Evolutionary conservation across 2,329 filamentous ascomycete species (phyloP).

Genomic region (Fusarium phyllophilum): DNA sequence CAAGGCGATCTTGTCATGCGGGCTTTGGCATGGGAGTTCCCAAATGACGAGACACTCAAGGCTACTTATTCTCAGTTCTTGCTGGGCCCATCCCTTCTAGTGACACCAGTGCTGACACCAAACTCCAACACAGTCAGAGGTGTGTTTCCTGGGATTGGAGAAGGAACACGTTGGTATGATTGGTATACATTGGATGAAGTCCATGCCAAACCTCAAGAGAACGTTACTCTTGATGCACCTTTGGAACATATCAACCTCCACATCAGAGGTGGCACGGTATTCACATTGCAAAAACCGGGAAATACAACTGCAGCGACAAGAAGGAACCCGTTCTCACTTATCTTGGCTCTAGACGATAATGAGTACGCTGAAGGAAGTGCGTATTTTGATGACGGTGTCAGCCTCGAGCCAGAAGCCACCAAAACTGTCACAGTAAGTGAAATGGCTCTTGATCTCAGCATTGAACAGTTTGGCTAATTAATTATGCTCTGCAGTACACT

Average conservation of each 20-base stretch:
- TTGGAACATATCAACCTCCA: background rate
- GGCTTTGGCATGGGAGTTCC: background rate
- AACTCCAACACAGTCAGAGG: background rate
- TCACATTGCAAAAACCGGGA: background rate
- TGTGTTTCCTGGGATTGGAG: background rate
- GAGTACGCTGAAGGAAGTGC: background rate
- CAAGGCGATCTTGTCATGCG: constrained; percentile 12
- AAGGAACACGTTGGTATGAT: background rate
- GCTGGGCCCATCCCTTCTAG: background rate
- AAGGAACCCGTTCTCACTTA: background rate
- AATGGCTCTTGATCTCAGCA: accelerated
- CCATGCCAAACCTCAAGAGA: background rate
- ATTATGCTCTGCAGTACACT: background rate
- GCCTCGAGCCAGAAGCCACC: background rate
- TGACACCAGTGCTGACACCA: background rate
- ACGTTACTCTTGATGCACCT: background rate
- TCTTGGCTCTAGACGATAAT: background rate
- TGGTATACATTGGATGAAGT: background rate
- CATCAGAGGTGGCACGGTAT: background rate
- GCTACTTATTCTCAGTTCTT: background rate
- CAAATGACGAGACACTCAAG: background rate
- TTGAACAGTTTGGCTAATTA: background rate
- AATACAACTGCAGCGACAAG: background rate
- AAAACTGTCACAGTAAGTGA: background rate
- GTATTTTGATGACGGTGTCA: background rate